Evolutionary conservation across 495 filamentous ascomycete genomes (phyloP), one percentile per base, ranked within the genome.

Genomic region (Cryomyces minteri): DNA sequence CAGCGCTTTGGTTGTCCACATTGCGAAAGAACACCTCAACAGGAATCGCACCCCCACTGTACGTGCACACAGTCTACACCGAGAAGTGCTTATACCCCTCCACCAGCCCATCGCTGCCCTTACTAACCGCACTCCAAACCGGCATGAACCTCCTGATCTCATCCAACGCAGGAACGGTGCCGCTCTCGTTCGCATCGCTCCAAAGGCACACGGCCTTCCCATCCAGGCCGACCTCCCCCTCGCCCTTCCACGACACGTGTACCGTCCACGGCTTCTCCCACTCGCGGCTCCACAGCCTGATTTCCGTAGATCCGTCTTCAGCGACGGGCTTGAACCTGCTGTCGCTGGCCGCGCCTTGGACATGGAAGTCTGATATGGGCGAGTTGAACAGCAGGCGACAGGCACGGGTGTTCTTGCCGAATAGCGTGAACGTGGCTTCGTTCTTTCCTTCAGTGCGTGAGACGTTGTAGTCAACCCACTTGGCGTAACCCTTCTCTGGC

Each of bases 201-300:
- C 90, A 98, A 11, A 84, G 60, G 65, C 88, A 96, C 7, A 81
- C 70, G 4, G 87, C 75, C 40, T 65, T 68, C 0, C 87, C 88
- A 48, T 74, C 71, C 41, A 88, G 57, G 5, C 70, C 69, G 36
- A 61, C 50, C 32, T 57, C 61, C 28, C 49, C 51, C 6, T 67
- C 68, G 31, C 60, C 48, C 32, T 58, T 60, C 79, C 87, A 90
- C 32, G 72, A 64, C 0, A 94, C 72, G 53, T 81, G 74, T 6
- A 95, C 80, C 10, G 67, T 69, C 84, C 88, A 94, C 32, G 65
- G 64, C 18, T 70, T 70, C 29, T 74, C 72, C 82, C 84, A 93
- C 12, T 74, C 69, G 43, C 82, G 69, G 60, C 81, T 77, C 78
- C 77, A 88, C 5, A 90, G 70, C 31, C 73, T 62, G 36, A 84